Evolutionary conservation across 768 basidiomycete genomes (phyloP).

Genomic region (Mycena amicta): DNA sequence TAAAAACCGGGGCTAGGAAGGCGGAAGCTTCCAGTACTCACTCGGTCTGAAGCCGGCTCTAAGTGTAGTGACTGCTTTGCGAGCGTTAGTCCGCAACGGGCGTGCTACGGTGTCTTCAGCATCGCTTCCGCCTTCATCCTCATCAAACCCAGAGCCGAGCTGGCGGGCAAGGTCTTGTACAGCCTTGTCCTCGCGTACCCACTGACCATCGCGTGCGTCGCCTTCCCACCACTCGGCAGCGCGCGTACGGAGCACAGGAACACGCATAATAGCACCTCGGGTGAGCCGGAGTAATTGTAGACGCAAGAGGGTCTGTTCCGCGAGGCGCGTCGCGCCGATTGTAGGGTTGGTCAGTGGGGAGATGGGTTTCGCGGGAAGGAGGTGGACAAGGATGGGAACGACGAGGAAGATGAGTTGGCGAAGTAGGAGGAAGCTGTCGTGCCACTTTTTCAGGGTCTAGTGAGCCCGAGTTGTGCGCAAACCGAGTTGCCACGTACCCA

Average conservation of each 20-base stretch:
- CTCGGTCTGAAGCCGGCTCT: conserved; percentile 14
- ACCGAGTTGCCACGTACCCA: conserved; percentile 35
- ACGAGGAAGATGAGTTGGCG: conserved; percentile 63
- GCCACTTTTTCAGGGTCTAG: conserved; percentile 52
- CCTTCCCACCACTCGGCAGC: conserved; percentile 58
- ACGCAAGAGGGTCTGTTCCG: conserved; percentile 40
- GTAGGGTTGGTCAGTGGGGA: conserved; percentile 31
- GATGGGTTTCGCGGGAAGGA: conserved; percentile 39
- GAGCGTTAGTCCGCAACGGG: conserved; percentile 12
- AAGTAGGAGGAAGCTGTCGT: conserved; percentile 55
- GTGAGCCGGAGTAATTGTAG: conserved; percentile 59
- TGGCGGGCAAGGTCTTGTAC: conserved; percentile 51
- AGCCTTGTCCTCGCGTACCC: conserved; percentile 48
- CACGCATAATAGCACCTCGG: conserved; percentile 59
- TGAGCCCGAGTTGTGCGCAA: not conserved
- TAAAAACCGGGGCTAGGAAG: not conserved
- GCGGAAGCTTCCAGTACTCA: conserved; percentile 18
- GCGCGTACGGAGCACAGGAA: conserved; percentile 48
- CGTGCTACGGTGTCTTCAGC: conserved; percentile 3
- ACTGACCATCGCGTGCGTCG: conserved; percentile 54
- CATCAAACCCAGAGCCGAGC: conserved; percentile 34
- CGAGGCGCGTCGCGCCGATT: conserved; percentile 29
- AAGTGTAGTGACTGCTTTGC: conserved; percentile 8
- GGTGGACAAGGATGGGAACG: conserved; percentile 53
- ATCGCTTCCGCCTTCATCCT: conserved; percentile 1